Evolutionary conservation across 1,284 basidiomycete genomes (phyloP).

Genomic region (Apiotrichum gracile): DNA sequence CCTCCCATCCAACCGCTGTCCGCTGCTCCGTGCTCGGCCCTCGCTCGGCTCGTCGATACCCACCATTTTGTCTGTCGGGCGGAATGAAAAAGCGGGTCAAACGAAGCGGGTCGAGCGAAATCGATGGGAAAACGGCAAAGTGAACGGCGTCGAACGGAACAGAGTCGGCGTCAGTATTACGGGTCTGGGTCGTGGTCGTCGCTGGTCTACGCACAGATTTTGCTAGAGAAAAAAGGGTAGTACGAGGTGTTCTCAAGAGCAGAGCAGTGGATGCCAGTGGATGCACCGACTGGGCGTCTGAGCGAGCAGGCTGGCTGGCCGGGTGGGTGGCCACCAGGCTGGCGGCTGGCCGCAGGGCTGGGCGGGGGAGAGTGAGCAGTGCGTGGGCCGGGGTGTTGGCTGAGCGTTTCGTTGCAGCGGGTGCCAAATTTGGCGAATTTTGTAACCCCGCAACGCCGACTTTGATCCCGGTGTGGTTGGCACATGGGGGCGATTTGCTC

Average conservation of each 20-base stretch:
- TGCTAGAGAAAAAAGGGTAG: constrained; percentile 5
- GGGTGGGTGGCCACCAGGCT: not conserved
- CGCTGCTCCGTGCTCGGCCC: too few relatives aligned
- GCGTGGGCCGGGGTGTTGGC: too few relatives aligned
- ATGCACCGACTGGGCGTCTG: not conserved
- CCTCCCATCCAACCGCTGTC: not conserved
- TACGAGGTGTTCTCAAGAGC: not conserved
- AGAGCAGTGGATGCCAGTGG: not conserved
- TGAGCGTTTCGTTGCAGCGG: too few relatives aligned
- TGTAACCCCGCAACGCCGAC: too few relatives aligned
- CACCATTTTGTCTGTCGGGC: constrained; percentile 9
- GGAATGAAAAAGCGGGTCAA: not conserved
- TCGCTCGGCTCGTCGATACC: too few relatives aligned
- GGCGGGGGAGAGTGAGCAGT: too few relatives aligned
- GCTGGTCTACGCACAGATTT: constrained; percentile 8
- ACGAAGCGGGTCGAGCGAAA: too few relatives aligned
- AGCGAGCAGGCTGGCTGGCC: too few relatives aligned
- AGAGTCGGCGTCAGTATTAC: constrained; percentile 6
- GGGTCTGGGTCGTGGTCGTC: not conserved
- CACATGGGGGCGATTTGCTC: not conserved
- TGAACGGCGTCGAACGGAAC: too few relatives aligned
- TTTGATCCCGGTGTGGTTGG: too few relatives aligned
- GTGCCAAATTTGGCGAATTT: too few relatives aligned
- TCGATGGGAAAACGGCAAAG: too few relatives aligned
- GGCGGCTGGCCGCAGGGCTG: not conserved